phyloP scores from a whole-genome alignment of 805 yeast species.

The Barnettozyma populi region DNA sequence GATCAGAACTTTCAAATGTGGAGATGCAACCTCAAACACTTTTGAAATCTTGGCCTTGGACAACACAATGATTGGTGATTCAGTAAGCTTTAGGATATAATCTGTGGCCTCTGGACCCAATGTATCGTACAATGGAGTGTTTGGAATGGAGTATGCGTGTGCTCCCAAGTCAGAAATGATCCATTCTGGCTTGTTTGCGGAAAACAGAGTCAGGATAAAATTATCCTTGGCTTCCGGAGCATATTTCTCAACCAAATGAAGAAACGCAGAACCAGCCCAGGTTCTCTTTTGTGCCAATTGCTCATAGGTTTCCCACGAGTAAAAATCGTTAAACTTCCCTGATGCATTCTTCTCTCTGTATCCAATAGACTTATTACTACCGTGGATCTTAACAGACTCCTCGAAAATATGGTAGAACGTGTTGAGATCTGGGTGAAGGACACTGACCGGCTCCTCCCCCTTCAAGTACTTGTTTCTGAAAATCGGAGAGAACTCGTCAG shows the following conservation, averaged over 20 bases:
- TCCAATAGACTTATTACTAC: conserved; percentile 42
- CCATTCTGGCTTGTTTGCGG: conserved; percentile 66
- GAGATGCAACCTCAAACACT: conserved; percentile 41
- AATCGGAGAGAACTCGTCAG: conserved; percentile 44
- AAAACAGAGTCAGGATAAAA: conserved; percentile 51
- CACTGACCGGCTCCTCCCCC: conserved; percentile 28
- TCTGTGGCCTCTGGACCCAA: conserved; percentile 55
- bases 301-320: conserved; percentile 38
- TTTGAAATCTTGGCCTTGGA: conserved; percentile 45
- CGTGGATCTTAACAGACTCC: conserved; percentile 33
- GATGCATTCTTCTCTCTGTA: conserved; percentile 30
- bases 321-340: conserved; percentile 35
- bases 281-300: conserved; percentile 38
- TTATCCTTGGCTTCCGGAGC: conserved; percentile 30
- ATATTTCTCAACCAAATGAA: conserved; percentile 36
- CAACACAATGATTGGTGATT: conserved; percentile 54
- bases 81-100: conserved; percentile 56
- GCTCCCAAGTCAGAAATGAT: conserved; percentile 63
- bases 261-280: conserved; percentile 51
- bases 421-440: conserved; percentile 38
- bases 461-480: conserved; percentile 39
- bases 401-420: conserved; percentile 43
- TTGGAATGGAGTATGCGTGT: conserved; percentile 48
- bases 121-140: conserved; percentile 52
- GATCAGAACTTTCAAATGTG: conserved; percentile 47